Base-by-base conservation (phyloP, 2,329 filamentous ascomycete species). In the Capronia americana region DNA sequence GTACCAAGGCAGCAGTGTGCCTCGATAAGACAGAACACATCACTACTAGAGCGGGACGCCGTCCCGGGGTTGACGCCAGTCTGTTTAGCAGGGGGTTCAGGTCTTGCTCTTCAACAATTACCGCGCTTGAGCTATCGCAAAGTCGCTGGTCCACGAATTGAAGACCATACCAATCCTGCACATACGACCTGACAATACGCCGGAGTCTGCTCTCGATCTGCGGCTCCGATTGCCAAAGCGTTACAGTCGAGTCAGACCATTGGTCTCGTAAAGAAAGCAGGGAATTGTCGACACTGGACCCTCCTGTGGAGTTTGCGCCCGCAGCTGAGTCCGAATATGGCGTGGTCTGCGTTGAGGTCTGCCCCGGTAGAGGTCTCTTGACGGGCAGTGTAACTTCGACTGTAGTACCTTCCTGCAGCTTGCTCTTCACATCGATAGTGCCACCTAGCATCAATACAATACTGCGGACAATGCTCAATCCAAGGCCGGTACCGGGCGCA, bases 401-500 rank as follows among this genome's bases (percentile, higher is more conserved):
- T 4, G 61, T 65, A 7, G 70, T 71, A 4, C 70, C 70, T 41
- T 62, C 32, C 23, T 61, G 53, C 23, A 70, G 23, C 38, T 60
- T 59, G 57, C 70, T 71, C 32, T 79, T 80, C 11, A 90, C 80
- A 2, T 85, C 81, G 24, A 90, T 83, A 0, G 79, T 79, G 0
- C 88, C 88, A 5, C 82, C 81, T 0, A 90, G 78, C 46, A 84
- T 83, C 17, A 82, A 80, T 2, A 88, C 82, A 1, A 91, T 84
- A 71, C 79, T 70, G 23, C 83, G 81, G 0, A 90, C 88, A 6
- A 91, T 84, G 57, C 84, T 87, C 20, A 91, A 77, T 0, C 89
- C 89, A 0, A 91, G 79, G 0, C 89, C 89, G 0, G 86, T 86
- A 0, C 89, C 89, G 0, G 85, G 82, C 0, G 83, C 79, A 0